Percentiles rank a stretch among this genome's conserved stretches.
Conservation (phyloP, 192 early-diverging fungal genomes). For the Backusella parvicylindrica region DNA sequence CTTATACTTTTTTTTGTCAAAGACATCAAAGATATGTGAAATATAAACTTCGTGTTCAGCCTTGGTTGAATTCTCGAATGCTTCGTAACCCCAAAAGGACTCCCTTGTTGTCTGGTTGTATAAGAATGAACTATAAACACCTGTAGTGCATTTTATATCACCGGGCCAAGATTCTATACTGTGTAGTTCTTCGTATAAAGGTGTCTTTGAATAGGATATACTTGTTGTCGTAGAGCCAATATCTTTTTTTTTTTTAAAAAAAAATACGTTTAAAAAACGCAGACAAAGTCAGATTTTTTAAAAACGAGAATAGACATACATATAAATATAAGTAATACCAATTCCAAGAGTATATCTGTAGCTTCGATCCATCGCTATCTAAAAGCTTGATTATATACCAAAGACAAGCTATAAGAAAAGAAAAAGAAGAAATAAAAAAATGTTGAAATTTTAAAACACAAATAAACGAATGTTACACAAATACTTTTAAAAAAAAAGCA, state of each 20-base stretch:
- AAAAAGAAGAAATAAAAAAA: neutral
- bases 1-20: neutral
- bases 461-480: neutral
- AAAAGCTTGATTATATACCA: neutral
- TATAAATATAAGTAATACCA: neutral
- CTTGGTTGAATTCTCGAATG: neutral
- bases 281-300: neutral
- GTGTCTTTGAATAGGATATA: neutral
- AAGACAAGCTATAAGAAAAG: neutral
- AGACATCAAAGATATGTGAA: neutral
- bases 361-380: neutral
- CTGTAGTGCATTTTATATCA: slow-evolving; percentile 51
- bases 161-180: neutral
- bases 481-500: no score
- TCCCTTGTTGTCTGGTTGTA: neutral
- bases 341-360: neutral
- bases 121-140: slow-evolving; percentile 75
- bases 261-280: neutral
- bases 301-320: neutral
- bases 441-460: neutral
- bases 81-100: neutral
- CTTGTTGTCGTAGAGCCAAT: neutral
- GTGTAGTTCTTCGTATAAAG: neutral
- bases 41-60: neutral
- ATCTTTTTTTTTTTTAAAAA: neutral